phyloP scores from a whole-genome alignment of 768 basidiomycete genomes.

The Auriscalpium orientale region DNA sequence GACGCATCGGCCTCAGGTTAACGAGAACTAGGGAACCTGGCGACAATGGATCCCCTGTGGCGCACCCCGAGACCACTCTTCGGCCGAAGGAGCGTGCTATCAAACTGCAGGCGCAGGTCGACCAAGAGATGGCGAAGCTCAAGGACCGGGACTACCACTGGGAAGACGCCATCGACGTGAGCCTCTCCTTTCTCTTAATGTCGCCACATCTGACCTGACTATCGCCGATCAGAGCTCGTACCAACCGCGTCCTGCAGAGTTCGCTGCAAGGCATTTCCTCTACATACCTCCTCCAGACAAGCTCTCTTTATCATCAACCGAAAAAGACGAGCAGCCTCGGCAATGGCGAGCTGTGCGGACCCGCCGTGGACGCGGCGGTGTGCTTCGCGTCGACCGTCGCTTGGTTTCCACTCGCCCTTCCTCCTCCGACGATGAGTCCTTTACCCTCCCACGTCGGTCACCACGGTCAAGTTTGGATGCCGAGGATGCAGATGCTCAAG shows the following conservation, averaged over 20 bases:
- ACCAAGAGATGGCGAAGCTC: conserved; percentile 45
- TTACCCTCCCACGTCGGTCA: conserved; percentile 8
- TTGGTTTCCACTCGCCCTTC: conserved; percentile 20
- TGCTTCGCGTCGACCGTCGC: conserved; percentile 68
- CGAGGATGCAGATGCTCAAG: conserved; percentile 28
- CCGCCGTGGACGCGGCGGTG: conserved; percentile 79
- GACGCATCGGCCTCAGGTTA: conserved; percentile 47
- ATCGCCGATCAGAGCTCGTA: conserved; percentile 49
- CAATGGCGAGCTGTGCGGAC: conserved; percentile 51
- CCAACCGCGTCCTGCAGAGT: conserved; percentile 52
- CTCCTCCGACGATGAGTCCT: conserved; percentile 5
- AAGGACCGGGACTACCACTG: conserved; percentile 74
- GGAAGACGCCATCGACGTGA: conserved; percentile 83
- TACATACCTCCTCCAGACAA: conserved; percentile 37
- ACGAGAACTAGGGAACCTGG: conserved; percentile 36
- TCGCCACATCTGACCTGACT: neutral
- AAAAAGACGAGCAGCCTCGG: conserved; percentile 24
- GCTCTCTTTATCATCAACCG: conserved; percentile 23
- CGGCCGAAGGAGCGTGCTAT: conserved; percentile 61
- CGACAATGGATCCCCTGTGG: conserved; percentile 30
- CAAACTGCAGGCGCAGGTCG: conserved; percentile 54
- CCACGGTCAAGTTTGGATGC: conserved; percentile 2
- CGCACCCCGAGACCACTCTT: conserved; percentile 43
- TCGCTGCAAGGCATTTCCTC: conserved; percentile 62
- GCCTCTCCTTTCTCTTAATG: conserved; percentile 14